These are phyloP conservation scores for Arachis monticola DNA, from an alignment of 331 rosid genomes.

Conservation along the genomic window DNA sequence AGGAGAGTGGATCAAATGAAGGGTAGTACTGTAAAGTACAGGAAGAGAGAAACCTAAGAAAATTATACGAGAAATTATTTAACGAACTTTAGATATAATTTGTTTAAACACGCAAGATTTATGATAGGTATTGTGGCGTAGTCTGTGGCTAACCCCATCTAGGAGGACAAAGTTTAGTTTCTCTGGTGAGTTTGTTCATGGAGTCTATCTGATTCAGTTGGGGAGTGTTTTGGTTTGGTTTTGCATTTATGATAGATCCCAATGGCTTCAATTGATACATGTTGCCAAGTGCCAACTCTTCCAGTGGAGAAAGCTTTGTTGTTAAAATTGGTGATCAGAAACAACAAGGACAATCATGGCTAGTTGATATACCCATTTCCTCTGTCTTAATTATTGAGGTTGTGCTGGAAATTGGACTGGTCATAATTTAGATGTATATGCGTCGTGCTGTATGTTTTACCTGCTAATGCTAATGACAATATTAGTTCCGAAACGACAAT, in stretches of 20 bases:
- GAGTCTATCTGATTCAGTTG: background rate
- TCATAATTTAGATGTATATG: background rate
- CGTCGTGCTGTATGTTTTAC: too few species aligned
- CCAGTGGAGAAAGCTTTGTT: background rate
- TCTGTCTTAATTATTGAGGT: background rate
- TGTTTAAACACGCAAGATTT: too few species aligned
- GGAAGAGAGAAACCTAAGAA: too few species aligned
- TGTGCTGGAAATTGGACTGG: background rate
- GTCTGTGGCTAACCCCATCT: too few species aligned
- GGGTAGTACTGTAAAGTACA: too few species aligned
- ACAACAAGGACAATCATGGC: background rate
- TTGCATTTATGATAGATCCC: background rate
- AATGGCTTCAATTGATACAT: background rate
- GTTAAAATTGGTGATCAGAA: background rate
- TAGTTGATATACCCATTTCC: background rate
- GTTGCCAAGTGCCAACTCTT: background rate
- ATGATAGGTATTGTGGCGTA: too few species aligned
- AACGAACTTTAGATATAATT: too few species aligned
- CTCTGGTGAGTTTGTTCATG: background rate
- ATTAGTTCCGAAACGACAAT: too few species aligned
- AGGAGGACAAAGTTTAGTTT: too few species aligned
- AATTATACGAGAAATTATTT: too few species aligned
- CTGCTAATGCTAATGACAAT: background rate
- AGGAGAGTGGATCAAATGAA: too few species aligned
- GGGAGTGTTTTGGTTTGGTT: background rate